Evolutionary conservation across 805 yeast species (phyloP), one percentile per base, ranked within the genome.

Genomic region (Citeromyces nyonsensis): DNA sequence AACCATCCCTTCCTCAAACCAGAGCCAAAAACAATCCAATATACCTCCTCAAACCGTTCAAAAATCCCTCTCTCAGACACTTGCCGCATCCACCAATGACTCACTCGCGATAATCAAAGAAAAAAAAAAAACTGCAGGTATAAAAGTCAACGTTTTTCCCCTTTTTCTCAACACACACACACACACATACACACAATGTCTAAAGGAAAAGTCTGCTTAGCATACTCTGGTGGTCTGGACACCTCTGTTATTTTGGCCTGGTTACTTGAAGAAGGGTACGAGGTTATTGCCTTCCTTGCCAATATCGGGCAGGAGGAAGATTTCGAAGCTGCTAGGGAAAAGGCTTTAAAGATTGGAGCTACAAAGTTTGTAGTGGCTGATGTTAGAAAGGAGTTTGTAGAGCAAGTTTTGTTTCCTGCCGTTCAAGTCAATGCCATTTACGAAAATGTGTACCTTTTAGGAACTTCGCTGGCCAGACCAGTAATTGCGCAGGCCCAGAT

Each of bases 281-380:
- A 91, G 62, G 98, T 91, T 37, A 77, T 91, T 52, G 96, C 96
- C 36, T 91, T 91, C 67, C 73, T 91, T 77, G 98, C 98, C 53
- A 79, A 91, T 62, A 86, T 91, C 48, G 98, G 98, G 48, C 98
- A 91, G 68, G 98, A 91, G 66, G 98, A 91, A 68, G 98, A 91
- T 61, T 91, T 91, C 48, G 95, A 75, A 38, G 97, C 88, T 38
- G 98, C 98, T 40, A 82, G 84, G 56, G 85, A 73, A 56, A 91
- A 91, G 65, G 98, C 98, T 13, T 66, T 88, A 47, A 83, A 86
- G 48, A 84, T 91, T 48, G 98, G 98, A 62, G 98, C 98, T 37
- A 71, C 94, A 49, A 91, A 91, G 61, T 91, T 79, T 57, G 91
- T 91, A 31, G 73, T 80, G 31, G 95, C 74, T 48, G 98, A 91